phyloP scores from a whole-genome alignment of 2,329 filamentous ascomycete genomes.

The Cladosporium sp. region DNA sequence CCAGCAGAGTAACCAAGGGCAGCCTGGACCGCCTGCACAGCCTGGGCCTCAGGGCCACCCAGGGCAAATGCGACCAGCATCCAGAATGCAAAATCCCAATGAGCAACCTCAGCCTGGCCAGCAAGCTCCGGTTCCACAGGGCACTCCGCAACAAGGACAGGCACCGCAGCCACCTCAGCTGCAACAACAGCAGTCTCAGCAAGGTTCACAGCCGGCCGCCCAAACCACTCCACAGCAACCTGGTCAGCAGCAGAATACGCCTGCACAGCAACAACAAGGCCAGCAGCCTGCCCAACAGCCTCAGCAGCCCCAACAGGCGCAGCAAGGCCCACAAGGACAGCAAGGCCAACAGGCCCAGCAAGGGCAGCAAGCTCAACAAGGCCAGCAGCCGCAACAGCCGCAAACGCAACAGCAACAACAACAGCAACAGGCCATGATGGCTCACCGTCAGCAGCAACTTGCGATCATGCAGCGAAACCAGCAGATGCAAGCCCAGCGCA shows the following conservation, averaged over 20 bases:
- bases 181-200: constrained; percentile 32
- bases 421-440: constrained; percentile 21
- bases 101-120: constrained; percentile 22
- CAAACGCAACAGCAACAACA: constrained; percentile 24
- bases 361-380: constrained; percentile 44
- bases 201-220: constrained; percentile 16
- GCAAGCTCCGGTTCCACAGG: constrained; percentile 23
- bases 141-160: constrained; percentile 20
- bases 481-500: constrained; percentile 27
- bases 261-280: constrained; percentile 26
- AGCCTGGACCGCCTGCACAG: constrained; percentile 37
- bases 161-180: constrained; percentile 21
- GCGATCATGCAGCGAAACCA: constrained; percentile 27
- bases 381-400: constrained; percentile 42
- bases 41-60: constrained; percentile 32
- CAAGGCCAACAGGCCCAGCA: constrained; percentile 35
- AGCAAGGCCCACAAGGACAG: constrained; percentile 13
- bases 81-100: constrained; percentile 31
- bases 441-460: constrained; percentile 23
- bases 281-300: constrained; percentile 13
- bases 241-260: constrained; percentile 29
- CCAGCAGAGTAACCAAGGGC: constrained; percentile 46
- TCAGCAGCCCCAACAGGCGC: constrained; percentile 26
- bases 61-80: constrained; percentile 37
- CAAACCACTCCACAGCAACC: constrained; percentile 23